phyloP scores from a whole-genome alignment of 345 rosid species.

The Eucalyptus paniculata region DNA sequence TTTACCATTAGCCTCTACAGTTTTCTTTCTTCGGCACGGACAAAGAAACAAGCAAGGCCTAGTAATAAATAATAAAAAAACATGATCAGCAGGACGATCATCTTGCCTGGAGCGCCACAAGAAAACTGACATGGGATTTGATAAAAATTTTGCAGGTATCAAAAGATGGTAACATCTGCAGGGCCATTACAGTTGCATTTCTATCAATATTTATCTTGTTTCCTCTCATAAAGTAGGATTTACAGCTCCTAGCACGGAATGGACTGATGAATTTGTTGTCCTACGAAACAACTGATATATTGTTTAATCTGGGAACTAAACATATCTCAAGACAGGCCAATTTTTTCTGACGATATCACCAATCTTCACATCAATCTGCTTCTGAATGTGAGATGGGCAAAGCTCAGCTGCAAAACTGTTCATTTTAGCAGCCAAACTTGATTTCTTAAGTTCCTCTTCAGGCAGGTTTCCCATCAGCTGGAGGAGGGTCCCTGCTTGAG shows the following conservation, averaged over 20 bases:
- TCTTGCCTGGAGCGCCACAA: background rate
- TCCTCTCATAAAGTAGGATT: background rate
- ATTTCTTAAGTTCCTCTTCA: conserved; percentile 73
- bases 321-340: conserved; percentile 68
- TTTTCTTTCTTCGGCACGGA: background rate
- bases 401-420: conserved; percentile 82
- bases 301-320: background rate
- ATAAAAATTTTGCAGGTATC: background rate
- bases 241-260: background rate
- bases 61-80: background rate
- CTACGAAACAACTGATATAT: rapidly evolving
- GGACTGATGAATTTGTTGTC: background rate
- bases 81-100: background rate
- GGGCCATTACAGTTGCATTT: background rate
- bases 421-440: conserved; percentile 63
- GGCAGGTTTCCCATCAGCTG: conserved; percentile 76
- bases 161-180: background rate
- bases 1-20: too few species aligned
- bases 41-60: background rate
- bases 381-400: conserved; percentile 51
- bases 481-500: conserved; percentile 68
- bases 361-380: conserved; percentile 49
- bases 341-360: conserved; percentile 62
- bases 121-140: background rate
- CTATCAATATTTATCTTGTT: background rate